Evolutionary conservation across 2,329 filamentous ascomycete genomes (phyloP).

Genomic region (Metarhizium album): DNA sequence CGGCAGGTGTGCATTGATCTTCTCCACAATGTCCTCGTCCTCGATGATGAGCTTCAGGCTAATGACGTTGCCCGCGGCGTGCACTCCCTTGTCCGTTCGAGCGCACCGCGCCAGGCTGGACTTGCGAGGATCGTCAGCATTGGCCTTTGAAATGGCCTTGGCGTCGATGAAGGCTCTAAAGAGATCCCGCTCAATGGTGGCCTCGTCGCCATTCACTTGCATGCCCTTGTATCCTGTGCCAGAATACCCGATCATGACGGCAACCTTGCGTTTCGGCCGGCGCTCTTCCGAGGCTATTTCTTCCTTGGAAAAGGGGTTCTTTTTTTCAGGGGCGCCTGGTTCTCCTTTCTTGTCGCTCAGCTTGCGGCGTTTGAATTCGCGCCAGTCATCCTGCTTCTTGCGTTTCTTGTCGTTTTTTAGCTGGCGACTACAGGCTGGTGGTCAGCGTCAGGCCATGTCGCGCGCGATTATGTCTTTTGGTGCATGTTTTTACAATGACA

Average conservation of each 20-base stretch:
- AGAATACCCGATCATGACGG: slow-evolving; percentile 89
- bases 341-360: slow-evolving; percentile 23
- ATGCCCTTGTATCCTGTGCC: slow-evolving; percentile 96
- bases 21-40: slow-evolving; percentile 74
- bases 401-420: slow-evolving; percentile 25
- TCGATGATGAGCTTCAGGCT: slow-evolving; percentile 94
- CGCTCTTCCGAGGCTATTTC: slow-evolving; percentile 83
- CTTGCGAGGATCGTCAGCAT: slow-evolving; percentile 94
- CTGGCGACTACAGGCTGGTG: slow-evolving; percentile 23
- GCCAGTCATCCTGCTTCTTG: slow-evolving; percentile 28
- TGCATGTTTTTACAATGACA: not conserved
- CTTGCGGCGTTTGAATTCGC: slow-evolving; percentile 32
- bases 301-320: slow-evolving; percentile 52
- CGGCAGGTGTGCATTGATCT: slow-evolving; percentile 78
- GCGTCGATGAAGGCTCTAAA: slow-evolving; percentile 87
- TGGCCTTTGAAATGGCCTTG: slow-evolving; percentile 90
- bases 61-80: slow-evolving; percentile 90
- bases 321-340: slow-evolving; percentile 17
- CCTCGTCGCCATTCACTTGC: slow-evolving; percentile 74
- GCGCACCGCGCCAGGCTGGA: slow-evolving; percentile 89
- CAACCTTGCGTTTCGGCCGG: slow-evolving; percentile 90
- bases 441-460: slow-evolving; percentile 18
- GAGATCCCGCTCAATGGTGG: slow-evolving; percentile 92
- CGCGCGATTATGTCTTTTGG: slow-evolving; percentile 15
- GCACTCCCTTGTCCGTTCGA: slow-evolving; percentile 92